Conservation (phyloP, 352 stramenopile species). For the Phytophthora pluvialis region DNA sequence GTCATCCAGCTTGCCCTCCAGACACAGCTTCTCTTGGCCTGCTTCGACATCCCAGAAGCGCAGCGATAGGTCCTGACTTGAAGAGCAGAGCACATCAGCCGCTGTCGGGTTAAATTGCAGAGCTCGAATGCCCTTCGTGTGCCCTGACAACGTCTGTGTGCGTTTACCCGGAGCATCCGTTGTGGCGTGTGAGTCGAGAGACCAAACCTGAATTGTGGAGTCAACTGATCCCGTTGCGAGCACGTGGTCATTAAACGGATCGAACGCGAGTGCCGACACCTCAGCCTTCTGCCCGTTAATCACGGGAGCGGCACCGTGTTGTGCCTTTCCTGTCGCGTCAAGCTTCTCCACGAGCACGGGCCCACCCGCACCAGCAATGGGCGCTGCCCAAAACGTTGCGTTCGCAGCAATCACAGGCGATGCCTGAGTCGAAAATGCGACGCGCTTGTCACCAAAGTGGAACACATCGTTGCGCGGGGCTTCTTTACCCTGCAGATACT, state of each 20-base stretch:
- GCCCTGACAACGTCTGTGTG: constrained; percentile 44
- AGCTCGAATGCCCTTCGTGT: constrained; percentile 60
- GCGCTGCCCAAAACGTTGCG: constrained; percentile 59
- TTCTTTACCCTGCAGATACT: constrained; percentile 78
- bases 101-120: constrained; percentile 76
- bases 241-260: constrained; percentile 55
- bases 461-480: constrained; percentile 63
- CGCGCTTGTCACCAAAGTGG: constrained; percentile 54
- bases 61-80: constrained; percentile 63
- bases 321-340: constrained; percentile 53
- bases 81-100: constrained; percentile 64
- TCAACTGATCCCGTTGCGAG: constrained; percentile 71
- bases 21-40: constrained; percentile 48
- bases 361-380: constrained; percentile 62
- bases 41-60: constrained; percentile 80
- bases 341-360: constrained; percentile 69
- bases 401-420: constrained; percentile 64
- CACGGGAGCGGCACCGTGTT: constrained; percentile 40
- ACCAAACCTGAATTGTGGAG: constrained; percentile 69
- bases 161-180: constrained; percentile 12
- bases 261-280: constrained; percentile 73
- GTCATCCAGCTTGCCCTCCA: constrained; percentile 72
- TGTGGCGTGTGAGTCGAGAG: constrained; percentile 26
- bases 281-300: constrained; percentile 74
- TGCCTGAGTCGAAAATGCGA: constrained; percentile 47